Evolutionary conservation across 495 filamentous ascomycete genomes (phyloP).

Genomic region (Annulohypoxylon moriforme): DNA sequence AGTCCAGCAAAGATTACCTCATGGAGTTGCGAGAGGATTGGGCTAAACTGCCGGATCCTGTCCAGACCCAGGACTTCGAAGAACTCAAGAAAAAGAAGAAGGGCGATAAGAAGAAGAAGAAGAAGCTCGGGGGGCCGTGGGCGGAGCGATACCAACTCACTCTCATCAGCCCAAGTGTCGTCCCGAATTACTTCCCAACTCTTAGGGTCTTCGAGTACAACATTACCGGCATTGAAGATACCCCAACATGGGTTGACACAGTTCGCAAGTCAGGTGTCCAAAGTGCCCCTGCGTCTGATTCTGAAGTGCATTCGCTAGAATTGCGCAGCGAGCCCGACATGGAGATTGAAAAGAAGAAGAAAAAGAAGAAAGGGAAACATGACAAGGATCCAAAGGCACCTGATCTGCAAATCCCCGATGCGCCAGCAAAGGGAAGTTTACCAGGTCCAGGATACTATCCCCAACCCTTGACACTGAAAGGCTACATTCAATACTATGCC

Average conservation of each 20-base stretch:
- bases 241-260: slow-evolving; percentile 57
- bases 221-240: slow-evolving; percentile 77
- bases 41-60: slow-evolving; percentile 75
- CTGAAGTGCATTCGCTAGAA: slow-evolving; percentile 37
- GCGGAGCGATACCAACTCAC: slow-evolving; percentile 87
- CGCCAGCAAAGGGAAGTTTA: slow-evolving; percentile 75
- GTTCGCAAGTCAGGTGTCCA: slow-evolving; percentile 9
- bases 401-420: slow-evolving; percentile 71
- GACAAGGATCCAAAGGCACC: slow-evolving; percentile 69
- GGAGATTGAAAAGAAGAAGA: slow-evolving; percentile 57
- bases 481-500: slow-evolving; percentile 91
- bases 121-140: slow-evolving; percentile 77
- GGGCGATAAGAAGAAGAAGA: slow-evolving; percentile 59
- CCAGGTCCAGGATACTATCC: slow-evolving; percentile 94
- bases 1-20: slow-evolving; percentile 81
- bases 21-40: slow-evolving; percentile 80
- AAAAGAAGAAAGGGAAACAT: slow-evolving; percentile 63
- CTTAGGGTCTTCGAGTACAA: slow-evolving; percentile 93
- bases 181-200: slow-evolving; percentile 93
- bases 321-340: slow-evolving; percentile 35
- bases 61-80: slow-evolving; percentile 50
- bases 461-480: slow-evolving; percentile 78
- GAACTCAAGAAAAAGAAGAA: slow-evolving; percentile 50
- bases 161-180: slow-evolving; percentile 83
- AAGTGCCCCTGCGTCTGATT: background rate